Percentiles rank a stretch among this genome's conserved stretches.
These are phyloP conservation scores for Suhomyces panamericanus DNA, from an alignment of 1,139 yeast genomes.

Conservation along the genomic window DNA sequence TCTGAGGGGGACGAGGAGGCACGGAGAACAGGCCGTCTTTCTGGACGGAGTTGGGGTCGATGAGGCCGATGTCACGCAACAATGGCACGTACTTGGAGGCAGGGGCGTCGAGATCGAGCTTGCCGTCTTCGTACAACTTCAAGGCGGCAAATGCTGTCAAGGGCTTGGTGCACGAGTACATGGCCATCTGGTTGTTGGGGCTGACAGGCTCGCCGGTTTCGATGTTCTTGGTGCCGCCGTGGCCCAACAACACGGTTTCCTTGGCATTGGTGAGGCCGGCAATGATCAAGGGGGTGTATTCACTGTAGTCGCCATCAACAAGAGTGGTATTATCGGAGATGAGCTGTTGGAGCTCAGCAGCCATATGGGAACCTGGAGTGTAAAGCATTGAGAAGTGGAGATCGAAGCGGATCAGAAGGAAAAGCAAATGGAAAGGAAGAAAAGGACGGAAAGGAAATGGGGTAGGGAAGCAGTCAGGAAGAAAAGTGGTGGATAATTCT, in stretches of 20 bases:
- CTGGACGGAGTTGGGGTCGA: conserved; percentile 36
- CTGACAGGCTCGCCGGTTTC: conserved; percentile 13
- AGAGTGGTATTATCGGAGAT: conserved; percentile 7
- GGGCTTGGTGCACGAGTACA: conserved; percentile 51
- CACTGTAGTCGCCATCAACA: conserved; percentile 3
- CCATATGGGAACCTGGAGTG: conserved; percentile 3
- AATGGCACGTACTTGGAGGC: conserved; percentile 43
- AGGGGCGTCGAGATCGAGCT: conserved; percentile 42
- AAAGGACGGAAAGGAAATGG: not conserved
- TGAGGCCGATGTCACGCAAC: conserved; percentile 40
- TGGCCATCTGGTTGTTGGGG: conserved; percentile 33
- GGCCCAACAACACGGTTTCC: conserved; percentile 26
- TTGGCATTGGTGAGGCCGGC: conserved; percentile 31
- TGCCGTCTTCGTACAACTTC: conserved; percentile 47
- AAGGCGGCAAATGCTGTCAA: conserved; percentile 49
- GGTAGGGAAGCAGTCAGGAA: not conserved
- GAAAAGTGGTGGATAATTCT: not conserved
- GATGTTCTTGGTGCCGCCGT: conserved; percentile 26
- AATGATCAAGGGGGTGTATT: conserved; percentile 25
- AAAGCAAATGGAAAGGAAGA: not conserved
- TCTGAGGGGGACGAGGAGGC: conserved; percentile 34
- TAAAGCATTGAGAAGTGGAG: not conserved
- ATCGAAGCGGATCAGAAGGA: not conserved
- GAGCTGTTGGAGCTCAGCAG: conserved; percentile 1
- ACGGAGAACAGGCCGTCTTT: conserved; percentile 29